A percentile compares a stretch with the other conserved stretches of the same genome.
phyloP scores from a whole-genome alignment of 106 monocot species.

The Iris macrosiphon region DNA sequence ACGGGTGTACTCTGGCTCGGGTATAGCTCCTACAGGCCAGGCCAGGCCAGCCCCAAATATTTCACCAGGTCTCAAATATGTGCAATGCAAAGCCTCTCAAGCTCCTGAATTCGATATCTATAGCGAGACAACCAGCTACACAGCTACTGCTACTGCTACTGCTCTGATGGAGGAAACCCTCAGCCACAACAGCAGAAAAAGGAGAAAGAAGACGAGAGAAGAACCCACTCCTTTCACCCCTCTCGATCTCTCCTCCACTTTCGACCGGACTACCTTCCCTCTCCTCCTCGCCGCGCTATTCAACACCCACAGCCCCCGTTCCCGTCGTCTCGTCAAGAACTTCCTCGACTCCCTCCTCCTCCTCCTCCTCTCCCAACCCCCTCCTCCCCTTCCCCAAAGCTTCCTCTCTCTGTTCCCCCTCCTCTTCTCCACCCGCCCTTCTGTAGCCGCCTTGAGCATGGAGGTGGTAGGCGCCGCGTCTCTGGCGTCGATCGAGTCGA shows the following conservation, averaged over 20 bases:
- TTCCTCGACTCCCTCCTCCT: conserved; percentile 18
- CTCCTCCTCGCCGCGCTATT: conserved; percentile 30
- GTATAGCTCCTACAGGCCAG: too few relatives aligned
- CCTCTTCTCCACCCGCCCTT: not conserved
- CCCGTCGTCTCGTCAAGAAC: conserved; percentile 18
- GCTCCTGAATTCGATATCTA: too few relatives aligned
- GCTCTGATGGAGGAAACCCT: not conserved
- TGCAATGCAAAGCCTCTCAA: too few relatives aligned
- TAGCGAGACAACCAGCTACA: too few relatives aligned
- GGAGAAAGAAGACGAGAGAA: not conserved
- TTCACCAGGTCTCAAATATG: too few relatives aligned
- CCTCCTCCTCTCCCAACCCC: conserved; percentile 21
- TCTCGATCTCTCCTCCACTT: conserved; percentile 8
- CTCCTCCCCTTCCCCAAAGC: conserved; percentile 36
- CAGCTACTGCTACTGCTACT: too few relatives aligned
- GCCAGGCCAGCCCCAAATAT: too few relatives aligned
- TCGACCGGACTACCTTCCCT: conserved; percentile 27
- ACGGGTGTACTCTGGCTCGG: too few relatives aligned
- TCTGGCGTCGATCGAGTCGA: conserved; percentile 34
- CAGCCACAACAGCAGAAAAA: not conserved
- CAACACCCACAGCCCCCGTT: conserved; percentile 8
- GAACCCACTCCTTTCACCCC: not conserved
- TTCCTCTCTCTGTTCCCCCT: not conserved
- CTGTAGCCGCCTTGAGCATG: conserved; percentile 27
- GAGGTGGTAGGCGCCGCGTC: conserved; percentile 45